phyloP scores from a whole-genome alignment of 495 filamentous ascomycete species.

The Lasiosphaeria ovina region DNA sequence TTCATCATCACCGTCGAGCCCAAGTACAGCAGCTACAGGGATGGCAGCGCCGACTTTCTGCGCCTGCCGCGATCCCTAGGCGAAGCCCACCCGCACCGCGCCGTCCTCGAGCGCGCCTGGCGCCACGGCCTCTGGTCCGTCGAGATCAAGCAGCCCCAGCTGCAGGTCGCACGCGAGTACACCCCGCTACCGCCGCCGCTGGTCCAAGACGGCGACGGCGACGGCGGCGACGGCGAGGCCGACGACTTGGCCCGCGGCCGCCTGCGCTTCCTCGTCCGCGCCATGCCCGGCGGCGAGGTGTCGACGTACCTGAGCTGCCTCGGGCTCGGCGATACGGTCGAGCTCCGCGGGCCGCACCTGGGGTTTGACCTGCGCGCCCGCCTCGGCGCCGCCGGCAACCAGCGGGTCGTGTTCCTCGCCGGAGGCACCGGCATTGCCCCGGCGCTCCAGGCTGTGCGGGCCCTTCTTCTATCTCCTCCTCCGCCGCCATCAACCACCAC shows the following conservation, averaged over 20 bases:
- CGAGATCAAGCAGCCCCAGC: slow-evolving; percentile 87
- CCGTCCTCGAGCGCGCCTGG: slow-evolving; percentile 24
- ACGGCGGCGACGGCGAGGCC: slow-evolving; percentile 45
- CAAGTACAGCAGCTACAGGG: background rate
- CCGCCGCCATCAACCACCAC: background rate
- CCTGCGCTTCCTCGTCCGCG: slow-evolving; percentile 51
- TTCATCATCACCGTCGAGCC: slow-evolving; percentile 70
- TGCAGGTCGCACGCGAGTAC: slow-evolving; percentile 86
- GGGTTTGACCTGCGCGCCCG: slow-evolving; percentile 62
- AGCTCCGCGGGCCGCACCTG: slow-evolving; percentile 73
- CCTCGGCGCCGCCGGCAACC: slow-evolving; percentile 24
- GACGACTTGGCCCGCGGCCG: slow-evolving; percentile 46
- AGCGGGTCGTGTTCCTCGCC: slow-evolving; percentile 73
- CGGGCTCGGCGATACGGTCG: slow-evolving; percentile 57
- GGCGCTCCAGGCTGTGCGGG: slow-evolving; percentile 73
- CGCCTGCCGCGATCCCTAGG: background rate
- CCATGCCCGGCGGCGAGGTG: slow-evolving; percentile 45
- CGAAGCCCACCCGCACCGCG: background rate
- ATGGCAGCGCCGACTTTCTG: too few relatives aligned
- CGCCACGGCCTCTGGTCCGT: slow-evolving; percentile 72
- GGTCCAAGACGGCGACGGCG: too few relatives aligned
- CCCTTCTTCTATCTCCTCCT: slow-evolving; percentile 39
- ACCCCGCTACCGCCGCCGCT: slow-evolving; percentile 71
- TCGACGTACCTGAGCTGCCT: slow-evolving; percentile 69
- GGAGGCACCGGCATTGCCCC: slow-evolving; percentile 94